Base-by-base conservation (phyloP, 768 basidiomycete species). In the Russula sp. region DNA sequence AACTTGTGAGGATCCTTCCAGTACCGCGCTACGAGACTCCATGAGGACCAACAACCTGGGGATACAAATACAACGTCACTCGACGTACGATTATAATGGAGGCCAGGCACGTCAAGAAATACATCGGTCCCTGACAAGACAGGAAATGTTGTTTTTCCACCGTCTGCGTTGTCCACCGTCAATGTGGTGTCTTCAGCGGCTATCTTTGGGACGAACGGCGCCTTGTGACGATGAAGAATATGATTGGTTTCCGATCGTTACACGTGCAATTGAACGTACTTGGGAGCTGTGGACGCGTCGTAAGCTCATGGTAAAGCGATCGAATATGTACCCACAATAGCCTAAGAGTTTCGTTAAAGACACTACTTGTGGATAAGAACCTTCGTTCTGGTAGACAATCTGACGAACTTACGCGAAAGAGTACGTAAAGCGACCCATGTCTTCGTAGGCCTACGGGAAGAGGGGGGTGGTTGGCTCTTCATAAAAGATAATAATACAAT, bases 1-100 rank as follows among this genome's bases (percentile, higher is more conserved):
- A 83, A 84, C 8, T 66, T 66, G 35, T 78, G 63, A 3, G 83
- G 82, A 47, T 83, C 75, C 53, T 78, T 70, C 82, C 83, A 84
- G 67, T 83, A 83, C 39, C 76, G 75, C 32, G 82, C 83, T 83
- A 63, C 18, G 36, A 20, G n/a, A 42, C 34, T 11, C 9, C 34
- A 9, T 60, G 38, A 54, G 49, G 35, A 22, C 47, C 0, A 25
- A 5, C 16, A 14, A 14, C 7, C 20, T 3, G 2, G 10, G 20
- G n/a, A n/a, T n/a, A n/a, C n/a, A n/a, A n/a, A 36, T 38, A 25
- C 3, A 25, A 22, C 7, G 14, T 18, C 1, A n/a, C 7, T 13
- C 11, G 13, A 29, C 56, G 16, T 70, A 82, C 81, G 79, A 66
- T 83, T 83, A 60, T 81, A 76, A 63, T 83, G 82, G 34, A 82